phyloP scores from a whole-genome alignment of 495 filamentous ascomycete genomes.

The Aspergillus nanangensis region DNA sequence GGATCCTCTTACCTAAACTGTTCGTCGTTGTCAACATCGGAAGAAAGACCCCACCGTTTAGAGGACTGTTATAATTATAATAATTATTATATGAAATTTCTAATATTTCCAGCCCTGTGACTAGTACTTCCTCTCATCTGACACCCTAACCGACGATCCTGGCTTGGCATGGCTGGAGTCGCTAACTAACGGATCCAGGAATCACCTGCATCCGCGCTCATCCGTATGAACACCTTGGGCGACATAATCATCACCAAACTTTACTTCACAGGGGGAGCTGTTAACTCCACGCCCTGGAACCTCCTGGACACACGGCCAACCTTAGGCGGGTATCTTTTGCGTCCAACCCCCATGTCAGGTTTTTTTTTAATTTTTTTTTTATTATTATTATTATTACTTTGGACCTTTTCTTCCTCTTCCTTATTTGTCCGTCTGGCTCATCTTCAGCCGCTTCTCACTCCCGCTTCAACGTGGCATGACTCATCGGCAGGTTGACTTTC shows the following conservation, averaged over 20 bases:
- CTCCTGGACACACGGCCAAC: not conserved
- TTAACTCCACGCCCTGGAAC: not conserved
- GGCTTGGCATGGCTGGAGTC: constrained; percentile 14
- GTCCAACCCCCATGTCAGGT: not conserved
- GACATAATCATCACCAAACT: not conserved
- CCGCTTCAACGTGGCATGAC: not conserved
- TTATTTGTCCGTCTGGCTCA: not conserved
- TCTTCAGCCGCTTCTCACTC: no score
- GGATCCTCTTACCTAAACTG: no score
- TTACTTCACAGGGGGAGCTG: not conserved
- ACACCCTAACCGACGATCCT: constrained; percentile 24
- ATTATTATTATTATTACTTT: not conserved
- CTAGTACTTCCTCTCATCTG: constrained; percentile 9
- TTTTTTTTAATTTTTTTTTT: constrained; percentile 1
- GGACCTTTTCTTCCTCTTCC: not conserved
- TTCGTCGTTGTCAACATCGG: no score
- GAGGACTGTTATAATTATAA: no score
- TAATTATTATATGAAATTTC: no score
- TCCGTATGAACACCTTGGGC: constrained; percentile 19
- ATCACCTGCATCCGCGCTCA: constrained; percentile 24
- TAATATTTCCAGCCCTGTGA: constrained; percentile 3
- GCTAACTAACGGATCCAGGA: constrained; percentile 7
- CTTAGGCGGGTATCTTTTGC: not conserved
- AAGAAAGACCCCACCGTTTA: no score
- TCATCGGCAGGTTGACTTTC: no score